Evolutionary conservation across 2,329 filamentous ascomycete species (phyloP).

Genomic region (Emydomyces testavorans): DNA sequence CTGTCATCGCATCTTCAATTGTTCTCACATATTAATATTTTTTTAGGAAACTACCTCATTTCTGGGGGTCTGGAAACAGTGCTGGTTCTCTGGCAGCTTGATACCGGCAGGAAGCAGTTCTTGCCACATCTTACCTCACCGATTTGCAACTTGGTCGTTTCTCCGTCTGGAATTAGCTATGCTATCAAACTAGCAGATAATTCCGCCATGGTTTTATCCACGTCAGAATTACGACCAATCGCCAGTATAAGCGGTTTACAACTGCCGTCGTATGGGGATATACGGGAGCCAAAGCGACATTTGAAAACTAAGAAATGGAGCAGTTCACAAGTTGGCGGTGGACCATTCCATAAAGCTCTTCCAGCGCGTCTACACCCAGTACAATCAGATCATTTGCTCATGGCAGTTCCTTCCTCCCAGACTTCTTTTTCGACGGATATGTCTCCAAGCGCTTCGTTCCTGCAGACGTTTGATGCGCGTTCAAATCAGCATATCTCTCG

Average conservation of each 20-base stretch:
- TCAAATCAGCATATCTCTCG: slow-evolving; percentile 66
- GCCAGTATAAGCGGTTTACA: slow-evolving; percentile 79
- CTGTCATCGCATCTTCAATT: slow-evolving; percentile 2
- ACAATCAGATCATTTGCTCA: slow-evolving; percentile 51
- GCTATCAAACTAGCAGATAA: slow-evolving; percentile 82
- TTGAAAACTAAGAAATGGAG: slow-evolving; percentile 19
- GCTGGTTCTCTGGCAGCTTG: slow-evolving; percentile 84
- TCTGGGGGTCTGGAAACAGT: slow-evolving; percentile 86
- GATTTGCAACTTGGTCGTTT: slow-evolving; percentile 76
- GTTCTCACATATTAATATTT: neutral
- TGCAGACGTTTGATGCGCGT: slow-evolving; percentile 82
- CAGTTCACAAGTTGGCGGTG: slow-evolving; percentile 36
- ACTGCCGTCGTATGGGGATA: slow-evolving; percentile 24
- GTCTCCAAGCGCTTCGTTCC: slow-evolving; percentile 43
- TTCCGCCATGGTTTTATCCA: slow-evolving; percentile 79
- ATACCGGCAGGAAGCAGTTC: slow-evolving; percentile 69
- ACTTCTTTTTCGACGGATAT: slow-evolving; percentile 27
- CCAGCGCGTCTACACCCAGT: slow-evolving; percentile 53
- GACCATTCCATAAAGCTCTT: slow-evolving; percentile 21
- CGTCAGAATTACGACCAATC: slow-evolving; percentile 73
- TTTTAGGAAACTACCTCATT: slow-evolving; percentile 77
- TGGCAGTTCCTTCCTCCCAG: slow-evolving; percentile 52
- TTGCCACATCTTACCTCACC: slow-evolving; percentile 81
- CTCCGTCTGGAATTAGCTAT: slow-evolving; percentile 67
- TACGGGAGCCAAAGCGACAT: neutral